These are phyloP conservation scores for Zygosaccharomyces kombuchaensis DNA, from an alignment of 805 yeast species.

Conservation along the genomic window DNA sequence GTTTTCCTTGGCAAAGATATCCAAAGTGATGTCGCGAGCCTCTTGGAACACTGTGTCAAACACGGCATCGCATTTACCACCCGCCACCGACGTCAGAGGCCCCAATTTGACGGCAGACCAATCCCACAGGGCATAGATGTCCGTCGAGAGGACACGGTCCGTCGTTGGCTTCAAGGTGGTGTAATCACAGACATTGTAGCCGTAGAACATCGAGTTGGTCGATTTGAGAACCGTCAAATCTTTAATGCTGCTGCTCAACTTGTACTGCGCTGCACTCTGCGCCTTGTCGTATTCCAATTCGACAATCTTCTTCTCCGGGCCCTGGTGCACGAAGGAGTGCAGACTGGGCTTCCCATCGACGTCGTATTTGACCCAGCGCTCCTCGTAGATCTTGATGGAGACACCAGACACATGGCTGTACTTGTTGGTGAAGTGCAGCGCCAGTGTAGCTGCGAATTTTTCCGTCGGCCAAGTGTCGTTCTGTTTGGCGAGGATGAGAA, in stretches of 20 bases:
- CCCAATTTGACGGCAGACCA: constrained; percentile 51
- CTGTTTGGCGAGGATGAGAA: constrained; percentile 75
- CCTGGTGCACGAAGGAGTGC: constrained; percentile 83
- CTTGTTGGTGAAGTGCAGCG: constrained; percentile 71
- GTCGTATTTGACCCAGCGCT: constrained; percentile 71
- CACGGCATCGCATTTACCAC: constrained; percentile 52
- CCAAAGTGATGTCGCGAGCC: constrained; percentile 68
- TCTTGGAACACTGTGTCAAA: constrained; percentile 61
- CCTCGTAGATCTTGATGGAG: constrained; percentile 62
- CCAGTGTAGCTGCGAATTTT: constrained; percentile 80
- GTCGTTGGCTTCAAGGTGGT: constrained; percentile 79
- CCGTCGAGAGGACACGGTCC: constrained; percentile 86
- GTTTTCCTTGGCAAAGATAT: constrained; percentile 75
- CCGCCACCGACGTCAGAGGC: constrained; percentile 44
- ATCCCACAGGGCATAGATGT: constrained; percentile 68
- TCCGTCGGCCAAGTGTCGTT: constrained; percentile 88
- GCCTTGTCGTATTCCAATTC: constrained; percentile 46
- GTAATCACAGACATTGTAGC: constrained; percentile 79
- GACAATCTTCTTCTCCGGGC: constrained; percentile 72
- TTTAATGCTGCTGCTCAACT: constrained; percentile 63
- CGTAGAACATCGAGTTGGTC: constrained; percentile 90
- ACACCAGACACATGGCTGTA: constrained; percentile 75
- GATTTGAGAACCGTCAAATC: constrained; percentile 83
- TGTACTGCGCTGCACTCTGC: constrained; percentile 44
- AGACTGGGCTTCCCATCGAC: constrained; percentile 73